Evolutionary conservation across 1,284 basidiomycete species (phyloP), one percentile per base, ranked within the genome.

Genomic region (Cryptococcus hybrid): DNA sequence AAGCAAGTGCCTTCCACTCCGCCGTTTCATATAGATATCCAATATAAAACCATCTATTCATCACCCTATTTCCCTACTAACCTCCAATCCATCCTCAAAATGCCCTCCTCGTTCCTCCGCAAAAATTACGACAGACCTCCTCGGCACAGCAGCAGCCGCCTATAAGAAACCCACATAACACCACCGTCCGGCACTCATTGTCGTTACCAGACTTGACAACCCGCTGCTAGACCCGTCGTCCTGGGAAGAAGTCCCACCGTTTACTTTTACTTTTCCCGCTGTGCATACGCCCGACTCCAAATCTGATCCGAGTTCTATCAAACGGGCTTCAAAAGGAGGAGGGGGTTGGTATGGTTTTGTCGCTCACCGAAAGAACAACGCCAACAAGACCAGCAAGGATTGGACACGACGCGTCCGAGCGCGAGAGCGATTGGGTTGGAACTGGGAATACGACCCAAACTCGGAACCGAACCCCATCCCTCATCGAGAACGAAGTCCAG

Each of bases 131-230:
- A 18, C 15, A 51, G 24, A 52, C 40, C 15, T 44, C 49, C 42
- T 47, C 42, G 12, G 48, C 40, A 24, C 34, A 48, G 42, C 47
- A 40, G 11, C n/a, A 15, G 59, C 13, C 36, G 71, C 47, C 56
- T 63, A 38, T 68, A 58, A 15, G 61, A 68, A 3, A 59, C 71
- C 5, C 60, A 9, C 18, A 18, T 18, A 18, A 18, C 18, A 18
- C 18, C 18, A 18, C 18, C 18, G 36, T 73, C 47, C 56, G 66
- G 24, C 69, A 62, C 30, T 64, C 69, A 1, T 61, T 76, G 18
- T 70, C 70, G 3, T 56, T 74, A 42, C 74, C 74, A 4, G 71
- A 73, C 52, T 55, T 71, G 12, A 66, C 69, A 6, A 62, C 62
- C 9, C 72, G 11, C 66, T 76, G 15, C 62, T 74, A 43, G 74